phyloP scores from a whole-genome alignment of 2,329 filamentous ascomycete species.

The Nigrograna mackinnonii region DNA sequence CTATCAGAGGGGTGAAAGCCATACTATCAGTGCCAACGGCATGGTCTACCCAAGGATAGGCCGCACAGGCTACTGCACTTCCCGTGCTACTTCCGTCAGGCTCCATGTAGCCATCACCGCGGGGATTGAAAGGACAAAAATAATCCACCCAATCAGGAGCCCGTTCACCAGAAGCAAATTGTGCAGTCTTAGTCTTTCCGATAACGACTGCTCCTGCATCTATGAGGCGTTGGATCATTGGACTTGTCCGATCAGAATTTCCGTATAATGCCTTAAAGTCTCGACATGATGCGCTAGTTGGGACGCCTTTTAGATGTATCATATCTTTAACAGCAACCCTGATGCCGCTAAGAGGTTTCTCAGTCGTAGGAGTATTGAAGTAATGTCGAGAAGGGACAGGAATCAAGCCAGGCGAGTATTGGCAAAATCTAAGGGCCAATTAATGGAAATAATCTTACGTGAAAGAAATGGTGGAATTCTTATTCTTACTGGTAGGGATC shows the following conservation, averaged over 20 bases:
- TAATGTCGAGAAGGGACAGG: too few species aligned
- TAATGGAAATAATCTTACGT: too few species aligned
- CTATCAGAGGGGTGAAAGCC: too few species aligned
- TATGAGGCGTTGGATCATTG: conserved; percentile 15
- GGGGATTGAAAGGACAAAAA: conserved; percentile 31
- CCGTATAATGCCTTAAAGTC: conserved; percentile 12
- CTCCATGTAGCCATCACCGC: conserved; percentile 28
- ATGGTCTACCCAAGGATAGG: conserved; percentile 21
- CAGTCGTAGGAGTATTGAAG: too few species aligned
- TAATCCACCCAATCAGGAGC: conserved; percentile 27
- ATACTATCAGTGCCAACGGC: conserved; percentile 15
- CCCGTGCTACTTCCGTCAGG: conserved; percentile 12
- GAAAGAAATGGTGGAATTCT: too few species aligned
- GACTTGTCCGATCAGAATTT: conserved; percentile 5
- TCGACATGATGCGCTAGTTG: conserved; percentile 8
- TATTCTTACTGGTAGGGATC: too few species aligned
- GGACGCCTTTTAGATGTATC: neutral
- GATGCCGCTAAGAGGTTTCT: neutral
- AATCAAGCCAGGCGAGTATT: too few species aligned
- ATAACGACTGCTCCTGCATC: conserved; percentile 43
- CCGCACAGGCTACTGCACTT: conserved; percentile 9
- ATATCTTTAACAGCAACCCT: neutral
- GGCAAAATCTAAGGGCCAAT: too few species aligned
- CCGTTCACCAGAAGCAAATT: conserved; percentile 44
- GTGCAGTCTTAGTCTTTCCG: conserved; percentile 55